Evolutionary conservation across 345 rosid genomes (phyloP), one percentile per base, ranked within the genome.

Genomic region (Eucalyptus erythrocorys): DNA sequence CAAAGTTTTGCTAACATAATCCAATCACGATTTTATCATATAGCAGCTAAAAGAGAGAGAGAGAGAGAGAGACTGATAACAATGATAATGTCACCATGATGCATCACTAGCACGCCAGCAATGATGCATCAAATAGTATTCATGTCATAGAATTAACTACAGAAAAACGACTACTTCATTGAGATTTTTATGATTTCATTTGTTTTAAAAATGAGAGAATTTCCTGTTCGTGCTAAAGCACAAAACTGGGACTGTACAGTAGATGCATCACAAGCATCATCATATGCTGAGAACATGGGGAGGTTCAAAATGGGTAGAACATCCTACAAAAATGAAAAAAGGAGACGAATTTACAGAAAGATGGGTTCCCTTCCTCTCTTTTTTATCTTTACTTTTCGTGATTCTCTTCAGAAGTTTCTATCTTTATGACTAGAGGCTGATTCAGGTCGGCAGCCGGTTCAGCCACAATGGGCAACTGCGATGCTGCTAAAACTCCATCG

Each of bases 381-480:
- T 49, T 49, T 32, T 85, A 8, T 3, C 6, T 86, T 86, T 19
- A 89, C 81, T 93, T 91, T 91, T 94, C 95, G 51, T 91, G 93
- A 79, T 80, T 85, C 32, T 91, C 93, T n/a, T 90, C 91, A 6
- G 91, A 47, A 22, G 89, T 10, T 26, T 98, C 98, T 91, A 98
- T 94, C 94, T 96, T 96, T 91, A 97, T 93, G 51, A 98, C 90
- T 16, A 98, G 95, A 87, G 99, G 96, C 90, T 95, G 94, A 76
- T 84, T 94, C 87, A 97, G 94, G 89, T 93, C 95, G 14, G 45
- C 61, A 7, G 93, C 87, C 59, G 92, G 32, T 88, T 95, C 96
- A 11, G 87, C 92, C 71, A 88, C 86, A 4, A 91, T 89, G 6
- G 94, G 94, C 91, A 92, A 91, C 90, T 94, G 93, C 0, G 96